Evolutionary conservation across 331 rosid species (phyloP).

Genomic region (Cucumis variabilis): DNA sequence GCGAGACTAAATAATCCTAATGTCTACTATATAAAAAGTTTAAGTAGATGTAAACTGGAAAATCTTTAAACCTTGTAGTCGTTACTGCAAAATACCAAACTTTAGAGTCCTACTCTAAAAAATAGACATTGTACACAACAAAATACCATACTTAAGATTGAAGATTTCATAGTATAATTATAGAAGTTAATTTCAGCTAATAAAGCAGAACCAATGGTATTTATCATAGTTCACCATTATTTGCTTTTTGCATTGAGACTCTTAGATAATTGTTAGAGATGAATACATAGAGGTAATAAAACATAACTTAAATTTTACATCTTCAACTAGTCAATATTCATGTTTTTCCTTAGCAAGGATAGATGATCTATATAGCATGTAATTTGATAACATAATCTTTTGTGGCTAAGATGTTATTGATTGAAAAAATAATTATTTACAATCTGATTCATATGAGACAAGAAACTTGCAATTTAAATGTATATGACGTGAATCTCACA

Average conservation of each 20-base stretch:
- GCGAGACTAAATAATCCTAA: neutral
- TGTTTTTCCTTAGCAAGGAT: neutral
- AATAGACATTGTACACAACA: neutral
- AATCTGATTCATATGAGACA: neutral
- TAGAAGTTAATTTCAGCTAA: neutral
- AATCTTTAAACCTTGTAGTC: neutral
- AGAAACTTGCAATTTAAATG: neutral
- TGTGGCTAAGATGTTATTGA: neutral
- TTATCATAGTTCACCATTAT: neutral
- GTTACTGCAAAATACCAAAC: constrained; percentile 1
- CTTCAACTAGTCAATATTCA: neutral
- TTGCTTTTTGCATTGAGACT: neutral
- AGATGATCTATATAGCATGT: neutral
- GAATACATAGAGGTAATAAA: neutral
- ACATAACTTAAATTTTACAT: neutral
- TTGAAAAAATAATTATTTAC: neutral
- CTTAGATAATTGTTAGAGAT: neutral
- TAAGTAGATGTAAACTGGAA: constrained; percentile 9
- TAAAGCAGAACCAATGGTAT: neutral
- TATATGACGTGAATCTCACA: neutral
- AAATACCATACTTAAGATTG: neutral
- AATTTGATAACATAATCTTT: neutral
- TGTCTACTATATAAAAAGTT: neutral
- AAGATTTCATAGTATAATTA: neutral
- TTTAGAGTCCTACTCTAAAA: constrained; percentile 76